Evolutionary conservation across 139 green algal species (phyloP).

Genomic region (Chlamydomonas incerta): DNA sequence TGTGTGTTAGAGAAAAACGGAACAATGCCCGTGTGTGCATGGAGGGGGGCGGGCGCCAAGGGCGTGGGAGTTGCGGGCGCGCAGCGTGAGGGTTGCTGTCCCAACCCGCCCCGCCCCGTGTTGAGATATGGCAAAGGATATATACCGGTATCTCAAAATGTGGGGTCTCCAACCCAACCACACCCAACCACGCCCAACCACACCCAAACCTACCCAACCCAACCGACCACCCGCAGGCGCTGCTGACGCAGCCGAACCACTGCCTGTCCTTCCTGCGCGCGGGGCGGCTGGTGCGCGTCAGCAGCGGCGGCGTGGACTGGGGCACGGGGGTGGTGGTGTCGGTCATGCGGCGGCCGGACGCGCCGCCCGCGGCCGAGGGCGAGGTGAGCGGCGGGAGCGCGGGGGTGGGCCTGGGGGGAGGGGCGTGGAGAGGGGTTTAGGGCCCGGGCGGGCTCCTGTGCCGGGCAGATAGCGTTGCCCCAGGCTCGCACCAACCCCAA

Average conservation of each 20-base stretch:
- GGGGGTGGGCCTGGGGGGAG: neutral
- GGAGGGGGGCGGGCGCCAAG: too few relatives aligned
- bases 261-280: conserved; percentile 85
- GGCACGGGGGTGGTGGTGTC: conserved; percentile 30
- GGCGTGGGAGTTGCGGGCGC: too few relatives aligned
- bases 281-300: conserved; percentile 80
- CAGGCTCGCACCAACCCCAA: too few relatives aligned
- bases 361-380: neutral
- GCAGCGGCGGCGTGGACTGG: conserved; percentile 10
- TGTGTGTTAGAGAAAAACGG: too few relatives aligned
- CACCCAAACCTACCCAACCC: neutral
- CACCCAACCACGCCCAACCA: neutral
- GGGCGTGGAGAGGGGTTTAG: neutral
- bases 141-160: too few relatives aligned
- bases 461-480: too few relatives aligned
- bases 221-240: neutral
- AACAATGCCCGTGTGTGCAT: too few relatives aligned
- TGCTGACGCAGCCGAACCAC: conserved; percentile 16
- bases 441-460: too few relatives aligned
- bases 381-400: conserved; percentile 3
- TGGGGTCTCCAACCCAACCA: too few relatives aligned
- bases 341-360: conserved; percentile 10
- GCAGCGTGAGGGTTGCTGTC: too few relatives aligned
- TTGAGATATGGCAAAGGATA: too few relatives aligned
- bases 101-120: too few relatives aligned